phyloP scores from a whole-genome alignment of 2,329 filamentous ascomycete genomes.

The Aulographum hederae region DNA sequence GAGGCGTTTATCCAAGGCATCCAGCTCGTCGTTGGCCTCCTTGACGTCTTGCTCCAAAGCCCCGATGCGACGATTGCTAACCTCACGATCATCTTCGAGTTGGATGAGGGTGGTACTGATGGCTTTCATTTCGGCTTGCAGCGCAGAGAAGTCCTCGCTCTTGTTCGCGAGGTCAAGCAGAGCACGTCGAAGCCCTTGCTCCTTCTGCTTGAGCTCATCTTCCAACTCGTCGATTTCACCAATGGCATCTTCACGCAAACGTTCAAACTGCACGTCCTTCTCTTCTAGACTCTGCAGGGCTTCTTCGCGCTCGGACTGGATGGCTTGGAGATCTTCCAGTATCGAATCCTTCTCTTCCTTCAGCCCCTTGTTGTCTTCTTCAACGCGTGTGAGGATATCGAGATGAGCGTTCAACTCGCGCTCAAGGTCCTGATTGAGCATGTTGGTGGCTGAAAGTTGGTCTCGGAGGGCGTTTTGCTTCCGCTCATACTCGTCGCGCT shows the following conservation, averaged over 20 bases:
- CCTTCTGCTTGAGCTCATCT: constrained; percentile 52
- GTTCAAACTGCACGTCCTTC: constrained; percentile 33
- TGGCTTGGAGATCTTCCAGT: constrained; percentile 58
- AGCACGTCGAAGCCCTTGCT: constrained; percentile 50
- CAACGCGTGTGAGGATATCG: constrained; percentile 58
- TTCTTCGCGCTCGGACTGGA: constrained; percentile 77
- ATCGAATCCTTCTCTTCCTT: constrained; percentile 68
- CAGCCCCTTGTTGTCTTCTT: constrained; percentile 45
- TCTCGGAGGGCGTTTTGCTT: constrained; percentile 72
- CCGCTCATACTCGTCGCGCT: constrained; percentile 72
- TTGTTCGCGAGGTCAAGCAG: constrained; percentile 56
- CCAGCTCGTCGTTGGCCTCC: constrained; percentile 73
- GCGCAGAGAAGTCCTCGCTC: constrained; percentile 73
- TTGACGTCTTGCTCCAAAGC: constrained; percentile 67
- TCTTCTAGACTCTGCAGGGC: constrained; percentile 56
- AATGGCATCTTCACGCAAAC: constrained; percentile 38
- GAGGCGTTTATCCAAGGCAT: constrained; percentile 67
- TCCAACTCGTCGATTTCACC: constrained; percentile 39
- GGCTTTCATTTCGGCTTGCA: constrained; percentile 85
- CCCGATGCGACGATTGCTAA: constrained; percentile 60
- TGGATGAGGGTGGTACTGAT: constrained; percentile 74
- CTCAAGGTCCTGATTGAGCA: constrained; percentile 79
- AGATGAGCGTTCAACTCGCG: constrained; percentile 64
- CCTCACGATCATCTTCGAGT: constrained; percentile 76
- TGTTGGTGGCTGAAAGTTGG: constrained; percentile 65